Base-by-base conservation (phyloP, 176 grass and related monocot genomes). In the Triticum monococcum region DNA sequence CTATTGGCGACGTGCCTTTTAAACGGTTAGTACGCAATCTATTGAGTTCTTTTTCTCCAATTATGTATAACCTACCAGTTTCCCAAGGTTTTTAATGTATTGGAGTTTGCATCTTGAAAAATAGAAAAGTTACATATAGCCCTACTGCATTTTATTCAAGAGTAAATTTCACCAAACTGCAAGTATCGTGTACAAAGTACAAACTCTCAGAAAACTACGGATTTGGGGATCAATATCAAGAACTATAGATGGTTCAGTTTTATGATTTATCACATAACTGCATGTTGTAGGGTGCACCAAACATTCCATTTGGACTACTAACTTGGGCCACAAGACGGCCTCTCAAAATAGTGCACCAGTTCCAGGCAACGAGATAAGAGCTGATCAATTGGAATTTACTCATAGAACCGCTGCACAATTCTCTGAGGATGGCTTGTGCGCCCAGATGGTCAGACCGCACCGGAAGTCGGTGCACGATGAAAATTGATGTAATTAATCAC, bases 1-100 rank as follows among this genome's bases (percentile, higher is more conserved):
- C 96, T 89, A 98, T 98, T 65, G 96, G 96, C 82, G 96, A 98
- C 59, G 38, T 98, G 38, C 67, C 90, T 28, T 95, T 91, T 79
- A 98, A 98, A 89, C 89, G 87, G 96, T 98, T 87, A 91, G 79
- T 67, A 64, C 46, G 26, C n/a, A 84, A n/a, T 84, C 38, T 87
- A 62, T 83, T 75, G 48, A 33, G 9, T 37, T 79, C 28, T 79
- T 81, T 81, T 65, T 56, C 43, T 85, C 56, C 66, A 79, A 64
- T 12, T 6, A 28, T 37, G 26, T 63, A 37, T 75, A 75, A 65
- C 9, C 40, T 83, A 61, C 40, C 20, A 22, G 25, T 61, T 75
- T 26, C 65, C 50, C 36, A 35, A 22, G 4, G 14, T 78, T 60
- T 77, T 33, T 32, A 64, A 64, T 72, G 16, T 64, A 14, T 67